These are phyloP conservation scores for Amphibolis antarctica DNA, from an alignment of 106 monocot species.

Conservation along the genomic window DNA sequence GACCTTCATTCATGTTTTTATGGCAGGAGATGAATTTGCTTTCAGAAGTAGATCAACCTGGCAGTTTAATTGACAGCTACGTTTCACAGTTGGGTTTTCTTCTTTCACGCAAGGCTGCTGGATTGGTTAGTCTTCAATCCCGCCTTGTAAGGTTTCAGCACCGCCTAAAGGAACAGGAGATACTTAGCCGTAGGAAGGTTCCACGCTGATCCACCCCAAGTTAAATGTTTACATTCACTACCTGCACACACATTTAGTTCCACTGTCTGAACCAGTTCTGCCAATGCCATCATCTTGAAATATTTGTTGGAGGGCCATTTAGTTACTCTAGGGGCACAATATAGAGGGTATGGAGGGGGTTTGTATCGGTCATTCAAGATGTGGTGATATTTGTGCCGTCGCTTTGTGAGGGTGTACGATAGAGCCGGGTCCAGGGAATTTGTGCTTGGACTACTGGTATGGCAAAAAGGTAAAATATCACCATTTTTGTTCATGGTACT, in stretches of 20 bases:
- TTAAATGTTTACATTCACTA: background rate
- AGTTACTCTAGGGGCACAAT: too few relatives aligned
- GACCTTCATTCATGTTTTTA: background rate
- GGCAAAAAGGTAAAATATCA: background rate
- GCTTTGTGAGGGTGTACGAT: background rate
- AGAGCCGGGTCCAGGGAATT: background rate
- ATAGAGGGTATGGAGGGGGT: too few relatives aligned
- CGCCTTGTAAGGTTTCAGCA: conserved; percentile 71
- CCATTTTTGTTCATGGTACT: background rate
- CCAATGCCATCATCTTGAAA: too few relatives aligned
- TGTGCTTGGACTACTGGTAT: background rate
- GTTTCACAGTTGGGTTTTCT: conserved; percentile 57
- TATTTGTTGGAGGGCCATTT: too few relatives aligned
- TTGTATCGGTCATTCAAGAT: background rate
- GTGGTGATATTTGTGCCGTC: background rate
- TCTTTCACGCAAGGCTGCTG: conserved; percentile 67
- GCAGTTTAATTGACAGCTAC: conserved; percentile 72
- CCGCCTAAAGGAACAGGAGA: conserved; percentile 74
- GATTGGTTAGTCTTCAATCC: conserved; percentile 69
- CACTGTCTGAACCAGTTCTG: too few relatives aligned
- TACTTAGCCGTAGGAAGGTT: conserved; percentile 32
- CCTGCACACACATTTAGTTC: background rate
- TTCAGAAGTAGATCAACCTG: conserved; percentile 78
- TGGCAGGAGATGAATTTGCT: conserved; percentile 77
- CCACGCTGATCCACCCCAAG: conserved; percentile 5